Evolutionary conservation across 129 eudicot species (phyloP), one percentile per base, ranked within the genome.

Genomic region (Pseudognaphalium luteoalbum): DNA sequence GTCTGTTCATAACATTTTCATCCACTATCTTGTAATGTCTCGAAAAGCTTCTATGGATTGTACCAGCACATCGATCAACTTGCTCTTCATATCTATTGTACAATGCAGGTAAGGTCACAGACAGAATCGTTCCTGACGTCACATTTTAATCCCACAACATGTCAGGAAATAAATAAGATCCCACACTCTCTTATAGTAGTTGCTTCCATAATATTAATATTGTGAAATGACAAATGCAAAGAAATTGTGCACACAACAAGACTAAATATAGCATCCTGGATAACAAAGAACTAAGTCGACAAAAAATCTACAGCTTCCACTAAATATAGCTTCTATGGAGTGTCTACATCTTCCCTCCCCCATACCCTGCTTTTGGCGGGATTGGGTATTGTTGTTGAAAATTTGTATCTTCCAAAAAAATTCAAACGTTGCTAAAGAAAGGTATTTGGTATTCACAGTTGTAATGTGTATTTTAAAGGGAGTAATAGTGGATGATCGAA

Each of bases 21-120:
- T 91, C 96, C 57, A 94, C 94, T 52, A 91, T 81, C 76, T 80
- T 89, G 72, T 86, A 91, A 81, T 86, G 93, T 83, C 80, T 87
- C 8, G 98, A 90, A 14, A 82, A 78, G 68, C 83, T 80, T 62
- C 71, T 81, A 71, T 86, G 96, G 78, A 94, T 82, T 39, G 80
- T 60, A 78, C 96, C 97, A 41, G 85, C 93, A 80, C 79, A 87
- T 1, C 81, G 74, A 72, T 89, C 96, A 59, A 95, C 88, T 58
- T 25, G 82, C 22, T 83, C 87, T 86, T 88, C 88, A 60, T 84
- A 91, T 86, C 77, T 88, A 78, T 87, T 89, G 82, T 89, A 95
- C 82, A 95, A 83, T 14, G 96, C 99, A 20, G 99, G 97, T 71
- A 95, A 47, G 41, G 96, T 91, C 50, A 89, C 85, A 2, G 84